Conservation (phyloP, 2,329 filamentous ascomycete genomes). For the Trichoderma sp. region DNA sequence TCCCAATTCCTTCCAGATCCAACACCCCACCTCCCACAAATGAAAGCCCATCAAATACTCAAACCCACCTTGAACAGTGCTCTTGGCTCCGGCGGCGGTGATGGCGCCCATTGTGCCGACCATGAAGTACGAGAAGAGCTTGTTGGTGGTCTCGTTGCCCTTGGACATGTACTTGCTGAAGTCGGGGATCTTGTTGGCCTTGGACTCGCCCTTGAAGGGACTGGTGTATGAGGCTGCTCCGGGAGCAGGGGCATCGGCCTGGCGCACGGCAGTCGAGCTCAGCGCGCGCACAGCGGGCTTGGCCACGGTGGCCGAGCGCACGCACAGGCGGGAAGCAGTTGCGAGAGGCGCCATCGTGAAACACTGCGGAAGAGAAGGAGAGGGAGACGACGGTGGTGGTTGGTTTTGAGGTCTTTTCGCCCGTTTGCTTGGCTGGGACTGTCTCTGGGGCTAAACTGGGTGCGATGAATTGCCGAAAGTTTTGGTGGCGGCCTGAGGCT, state of each 20-base stretch:
- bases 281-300: conserved; percentile 56
- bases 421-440: conserved; percentile 31
- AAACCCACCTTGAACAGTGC: conserved; percentile 92
- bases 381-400: conserved; percentile 34
- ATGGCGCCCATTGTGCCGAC: conserved; percentile 93
- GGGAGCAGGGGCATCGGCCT: conserved; percentile 55
- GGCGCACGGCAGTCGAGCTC: conserved; percentile 57
- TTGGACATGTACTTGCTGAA: conserved; percentile 86
- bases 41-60: neutral
- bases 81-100: conserved; percentile 92
- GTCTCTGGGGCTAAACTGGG: conserved; percentile 32
- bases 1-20: neutral
- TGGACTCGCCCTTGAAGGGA: conserved; percentile 65
- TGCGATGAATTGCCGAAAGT: conserved; percentile 49
- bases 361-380: neutral
- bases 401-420: conserved; percentile 55
- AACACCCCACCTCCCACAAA: neutral
- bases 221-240: conserved; percentile 58
- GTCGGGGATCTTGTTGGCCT: conserved; percentile 76
- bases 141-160: conserved; percentile 70
- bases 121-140: conserved; percentile 97
- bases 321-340: conserved; percentile 68
- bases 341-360: conserved; percentile 68
- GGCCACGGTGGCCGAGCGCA: conserved; percentile 60
- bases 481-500: conserved; percentile 51